phyloP scores from a whole-genome alignment of 73 alveolate species.

The Stentor roeselii region DNA sequence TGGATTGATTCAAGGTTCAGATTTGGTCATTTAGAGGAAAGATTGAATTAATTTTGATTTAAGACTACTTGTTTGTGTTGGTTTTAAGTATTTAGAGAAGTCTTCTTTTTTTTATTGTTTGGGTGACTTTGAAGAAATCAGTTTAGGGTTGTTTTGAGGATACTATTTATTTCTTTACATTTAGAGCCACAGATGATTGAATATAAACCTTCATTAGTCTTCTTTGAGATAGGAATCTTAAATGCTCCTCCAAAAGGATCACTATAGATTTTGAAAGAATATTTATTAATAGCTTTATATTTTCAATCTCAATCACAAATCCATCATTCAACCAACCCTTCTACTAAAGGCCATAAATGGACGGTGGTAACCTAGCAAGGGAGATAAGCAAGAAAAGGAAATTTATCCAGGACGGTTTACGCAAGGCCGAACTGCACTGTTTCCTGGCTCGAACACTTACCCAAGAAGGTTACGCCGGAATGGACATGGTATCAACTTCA shows the following conservation, averaged over 20 bases:
- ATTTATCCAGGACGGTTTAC: constrained; percentile 91
- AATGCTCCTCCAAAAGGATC: background rate
- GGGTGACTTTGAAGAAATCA: background rate
- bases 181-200: background rate
- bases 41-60: background rate
- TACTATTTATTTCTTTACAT: no score
- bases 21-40: background rate
- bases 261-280: no score
- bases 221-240: no score
- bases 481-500: constrained; percentile 92
- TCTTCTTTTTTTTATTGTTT: background rate
- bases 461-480: constrained; percentile 95
- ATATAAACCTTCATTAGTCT: background rate
- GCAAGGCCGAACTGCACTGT: constrained; percentile 95
- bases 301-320: background rate
- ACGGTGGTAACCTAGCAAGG: background rate
- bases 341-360: background rate
- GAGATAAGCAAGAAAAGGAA: background rate
- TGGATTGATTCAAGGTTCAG: background rate
- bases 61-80: background rate
- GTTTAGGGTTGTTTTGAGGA: background rate
- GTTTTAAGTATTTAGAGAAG: background rate
- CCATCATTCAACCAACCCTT: background rate
- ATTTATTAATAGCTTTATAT: background rate
- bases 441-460: constrained; percentile 90